phyloP scores from a whole-genome alignment of 192 early-diverging fungal genomes.

The Coemansia sp. region DNA sequence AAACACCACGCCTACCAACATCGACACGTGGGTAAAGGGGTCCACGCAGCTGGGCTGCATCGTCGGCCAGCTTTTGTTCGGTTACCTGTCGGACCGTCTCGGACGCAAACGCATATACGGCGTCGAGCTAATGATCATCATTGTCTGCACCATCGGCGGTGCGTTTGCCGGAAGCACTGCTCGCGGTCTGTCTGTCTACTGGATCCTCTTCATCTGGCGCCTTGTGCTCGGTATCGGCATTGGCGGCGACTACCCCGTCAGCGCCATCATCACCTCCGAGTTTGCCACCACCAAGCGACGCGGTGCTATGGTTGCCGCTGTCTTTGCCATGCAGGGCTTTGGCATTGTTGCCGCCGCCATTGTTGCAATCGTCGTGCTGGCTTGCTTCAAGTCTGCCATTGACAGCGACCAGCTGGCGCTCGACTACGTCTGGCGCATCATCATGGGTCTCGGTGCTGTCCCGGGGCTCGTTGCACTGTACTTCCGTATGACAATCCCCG shows the following conservation, averaged over 20 bases:
- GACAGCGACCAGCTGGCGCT: conserved; percentile 62
- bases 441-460: conserved; percentile 79
- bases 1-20: conserved; percentile 61
- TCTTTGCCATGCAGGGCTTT: conserved; percentile 93
- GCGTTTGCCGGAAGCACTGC: conserved; percentile 67
- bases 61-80: conserved; percentile 87
- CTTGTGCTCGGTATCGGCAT: conserved; percentile 89
- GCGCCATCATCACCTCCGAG: conserved; percentile 90
- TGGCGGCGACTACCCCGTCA: conserved; percentile 93
- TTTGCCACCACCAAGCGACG: conserved; percentile 78
- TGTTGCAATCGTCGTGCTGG: conserved; percentile 69
- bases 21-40: conserved; percentile 84
- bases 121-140: conserved; percentile 87
- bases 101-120: conserved; percentile 93
- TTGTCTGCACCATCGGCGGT: conserved; percentile 79
- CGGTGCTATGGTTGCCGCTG: conserved; percentile 87
- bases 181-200: conserved; percentile 64
- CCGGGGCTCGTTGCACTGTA: conserved; percentile 83
- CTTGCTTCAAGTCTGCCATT: conserved; percentile 69
- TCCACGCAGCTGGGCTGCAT: conserved; percentile 86
- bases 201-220: conserved; percentile 81
- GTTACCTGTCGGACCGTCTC: conserved; percentile 80
- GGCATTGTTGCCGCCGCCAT: conserved; percentile 81
- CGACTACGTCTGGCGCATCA: conserved; percentile 87
- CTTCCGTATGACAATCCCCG: conserved; percentile 89